Evolutionary conservation across 2,329 filamentous ascomycete genomes (phyloP).

Genomic region (Trichothecium sympodiale): DNA sequence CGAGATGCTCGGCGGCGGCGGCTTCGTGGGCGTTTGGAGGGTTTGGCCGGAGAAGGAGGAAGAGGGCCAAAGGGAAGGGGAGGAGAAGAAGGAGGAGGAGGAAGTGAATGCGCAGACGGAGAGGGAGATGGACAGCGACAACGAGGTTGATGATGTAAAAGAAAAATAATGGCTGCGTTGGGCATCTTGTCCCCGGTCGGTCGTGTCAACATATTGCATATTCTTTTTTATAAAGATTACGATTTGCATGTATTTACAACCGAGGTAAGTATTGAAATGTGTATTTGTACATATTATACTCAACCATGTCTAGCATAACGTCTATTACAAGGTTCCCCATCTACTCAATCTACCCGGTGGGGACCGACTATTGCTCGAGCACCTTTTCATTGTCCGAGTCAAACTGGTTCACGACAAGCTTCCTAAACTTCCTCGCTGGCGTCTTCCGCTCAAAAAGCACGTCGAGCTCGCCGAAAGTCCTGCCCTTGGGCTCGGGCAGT

Average conservation of each 20-base stretch:
- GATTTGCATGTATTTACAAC: too few species aligned
- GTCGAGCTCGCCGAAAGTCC: slow-evolving; percentile 16
- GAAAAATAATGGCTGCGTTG: too few species aligned
- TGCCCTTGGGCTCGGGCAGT: slow-evolving; percentile 14
- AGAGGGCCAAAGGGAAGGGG: not conserved
- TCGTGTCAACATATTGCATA: too few species aligned
- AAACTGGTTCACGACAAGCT: slow-evolving; percentile 4
- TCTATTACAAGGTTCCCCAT: too few species aligned
- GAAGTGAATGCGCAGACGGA: not conserved
- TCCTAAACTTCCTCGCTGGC: slow-evolving; percentile 18
- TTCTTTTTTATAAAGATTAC: too few species aligned
- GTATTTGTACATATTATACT: too few species aligned
- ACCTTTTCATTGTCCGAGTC: not conserved
- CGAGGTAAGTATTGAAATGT: too few species aligned
- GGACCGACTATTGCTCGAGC: not conserved
- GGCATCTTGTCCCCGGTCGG: too few species aligned
- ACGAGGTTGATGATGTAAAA: not conserved
- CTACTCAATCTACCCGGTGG: too few species aligned
- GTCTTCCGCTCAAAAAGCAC: slow-evolving; percentile 15
- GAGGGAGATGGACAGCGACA: not conserved
- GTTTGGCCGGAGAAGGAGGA: slow-evolving; percentile 15
- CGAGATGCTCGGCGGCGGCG: slow-evolving; percentile 26
- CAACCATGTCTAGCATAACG: too few species aligned
- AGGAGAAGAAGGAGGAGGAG: slow-evolving; percentile 5
- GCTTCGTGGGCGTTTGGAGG: slow-evolving; percentile 27